Percentiles rank a stretch among this genome's conserved stretches.
Conservation (phyloP, 2,329 filamentous ascomycete species). For the Dactylellina haptotyla region DNA sequence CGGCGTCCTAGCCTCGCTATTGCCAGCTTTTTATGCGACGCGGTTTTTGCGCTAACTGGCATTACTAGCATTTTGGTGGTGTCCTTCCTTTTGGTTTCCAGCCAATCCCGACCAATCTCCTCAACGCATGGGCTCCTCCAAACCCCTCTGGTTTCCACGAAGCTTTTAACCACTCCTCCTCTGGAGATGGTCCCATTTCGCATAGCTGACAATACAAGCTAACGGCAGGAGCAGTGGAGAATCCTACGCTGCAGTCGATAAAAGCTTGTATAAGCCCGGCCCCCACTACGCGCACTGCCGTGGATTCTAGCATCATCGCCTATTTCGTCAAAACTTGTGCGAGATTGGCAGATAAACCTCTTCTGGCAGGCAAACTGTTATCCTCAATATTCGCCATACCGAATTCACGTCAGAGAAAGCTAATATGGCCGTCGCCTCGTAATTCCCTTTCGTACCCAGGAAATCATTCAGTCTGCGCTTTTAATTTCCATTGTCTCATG, state of each 20-base stretch:
- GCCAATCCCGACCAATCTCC: conserved; percentile 36
- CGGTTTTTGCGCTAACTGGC: background rate
- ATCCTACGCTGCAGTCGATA: background rate
- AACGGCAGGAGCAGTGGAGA: background rate
- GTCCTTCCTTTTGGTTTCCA: background rate
- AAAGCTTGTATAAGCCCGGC: background rate
- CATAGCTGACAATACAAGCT: background rate
- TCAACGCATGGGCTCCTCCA: conserved; percentile 54
- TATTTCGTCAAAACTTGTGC: too few relatives aligned
- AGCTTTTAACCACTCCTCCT: too few relatives aligned
- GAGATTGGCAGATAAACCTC: conserved; percentile 39
- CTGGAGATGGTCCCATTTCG: background rate
- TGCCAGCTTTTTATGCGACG: background rate
- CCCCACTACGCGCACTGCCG: background rate
- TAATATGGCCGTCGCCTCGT: background rate
- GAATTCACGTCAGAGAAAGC: background rate
- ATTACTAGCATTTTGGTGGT: background rate
- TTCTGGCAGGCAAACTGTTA: conserved; percentile 11
- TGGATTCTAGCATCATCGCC: background rate
- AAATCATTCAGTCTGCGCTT: conserved; percentile 14
- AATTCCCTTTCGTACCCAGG: too few relatives aligned
- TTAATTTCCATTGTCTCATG: conserved; percentile 34
- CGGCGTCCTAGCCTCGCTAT: conserved; percentile 21
- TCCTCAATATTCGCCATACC: background rate
- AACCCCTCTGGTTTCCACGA: background rate